A percentile compares a stretch with the other conserved stretches of the same genome.
phyloP scores from a whole-genome alignment of 1,284 basidiomycete genomes.

The Ceratobasidium sp. region DNA sequence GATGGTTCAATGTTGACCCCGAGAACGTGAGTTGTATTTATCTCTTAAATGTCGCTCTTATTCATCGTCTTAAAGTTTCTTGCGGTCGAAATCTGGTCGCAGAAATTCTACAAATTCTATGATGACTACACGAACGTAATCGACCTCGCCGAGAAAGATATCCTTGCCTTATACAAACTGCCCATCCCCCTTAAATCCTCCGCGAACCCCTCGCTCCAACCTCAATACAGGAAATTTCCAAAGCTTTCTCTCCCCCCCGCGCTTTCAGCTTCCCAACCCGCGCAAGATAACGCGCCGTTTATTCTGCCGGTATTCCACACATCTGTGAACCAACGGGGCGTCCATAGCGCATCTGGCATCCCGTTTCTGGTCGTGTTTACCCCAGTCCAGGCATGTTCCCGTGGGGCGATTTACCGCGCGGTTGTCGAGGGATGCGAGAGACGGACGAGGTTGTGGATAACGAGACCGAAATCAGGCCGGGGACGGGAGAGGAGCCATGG shows the following conservation, averaged over 20 bases:
- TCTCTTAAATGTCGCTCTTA: slow-evolving; percentile 7
- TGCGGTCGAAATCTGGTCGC: slow-evolving; percentile 78
- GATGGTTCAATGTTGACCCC: slow-evolving; percentile 77
- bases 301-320: slow-evolving; percentile 47
- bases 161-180: slow-evolving; percentile 82
- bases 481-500: not conserved
- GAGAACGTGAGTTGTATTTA: slow-evolving; percentile 69
- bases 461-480: slow-evolving; percentile 19
- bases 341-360: slow-evolving; percentile 70
- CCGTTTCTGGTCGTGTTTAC: slow-evolving; percentile 83
- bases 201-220: slow-evolving; percentile 69
- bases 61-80: slow-evolving; percentile 74
- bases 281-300: slow-evolving; percentile 38
- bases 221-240: not conserved
- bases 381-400: slow-evolving; percentile 70
- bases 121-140: slow-evolving; percentile 74
- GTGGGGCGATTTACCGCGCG: slow-evolving; percentile 75
- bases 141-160: slow-evolving; percentile 76
- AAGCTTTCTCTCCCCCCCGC: not conserved
- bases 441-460: slow-evolving; percentile 68
- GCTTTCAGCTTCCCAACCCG: slow-evolving; percentile 57
- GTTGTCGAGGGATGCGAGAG: slow-evolving; percentile 77
- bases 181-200: slow-evolving; percentile 65
- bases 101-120: slow-evolving; percentile 84
- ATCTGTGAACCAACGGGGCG: not conserved